phyloP scores from a whole-genome alignment of 257 asterid species.

The Penstemon eatonii region DNA sequence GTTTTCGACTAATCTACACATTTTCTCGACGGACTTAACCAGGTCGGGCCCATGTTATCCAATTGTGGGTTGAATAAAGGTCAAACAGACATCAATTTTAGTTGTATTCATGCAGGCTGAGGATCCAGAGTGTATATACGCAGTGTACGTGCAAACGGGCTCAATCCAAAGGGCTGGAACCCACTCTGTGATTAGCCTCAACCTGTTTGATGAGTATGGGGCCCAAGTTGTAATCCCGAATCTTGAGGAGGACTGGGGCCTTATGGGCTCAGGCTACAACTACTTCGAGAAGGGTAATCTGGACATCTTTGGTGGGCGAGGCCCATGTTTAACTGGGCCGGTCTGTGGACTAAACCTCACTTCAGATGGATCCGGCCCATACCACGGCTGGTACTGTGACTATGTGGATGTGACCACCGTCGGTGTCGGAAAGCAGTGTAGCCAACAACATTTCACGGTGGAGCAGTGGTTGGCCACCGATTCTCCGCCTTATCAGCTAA shows the following conservation, averaged over 20 bases:
- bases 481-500: constrained; percentile 29
- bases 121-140: constrained; percentile 25
- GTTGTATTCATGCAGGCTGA: constrained; percentile 8
- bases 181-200: constrained; percentile 40
- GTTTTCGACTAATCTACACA: too few species aligned
- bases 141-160: constrained; percentile 30
- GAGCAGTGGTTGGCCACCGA: constrained; percentile 35
- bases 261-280: constrained; percentile 44
- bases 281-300: constrained; percentile 57
- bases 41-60: too few species aligned
- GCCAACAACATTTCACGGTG: constrained; percentile 23
- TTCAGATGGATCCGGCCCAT: constrained; percentile 51
- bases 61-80: too few species aligned
- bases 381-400: constrained; percentile 56
- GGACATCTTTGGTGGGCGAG: constrained; percentile 55
- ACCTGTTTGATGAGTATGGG: constrained; percentile 37
- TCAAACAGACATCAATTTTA: background rate
- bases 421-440: constrained; percentile 40
- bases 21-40: too few species aligned
- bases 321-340: constrained; percentile 45
- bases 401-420: constrained; percentile 51
- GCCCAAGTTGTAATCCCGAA: constrained; percentile 38
- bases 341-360: constrained; percentile 49
- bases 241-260: constrained; percentile 49
- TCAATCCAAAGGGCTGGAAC: constrained; percentile 27